Evolutionary conservation across 1,139 yeast genomes (phyloP), one percentile per base, ranked within the genome.

Genomic region (Suhomyces chickasaworum): DNA sequence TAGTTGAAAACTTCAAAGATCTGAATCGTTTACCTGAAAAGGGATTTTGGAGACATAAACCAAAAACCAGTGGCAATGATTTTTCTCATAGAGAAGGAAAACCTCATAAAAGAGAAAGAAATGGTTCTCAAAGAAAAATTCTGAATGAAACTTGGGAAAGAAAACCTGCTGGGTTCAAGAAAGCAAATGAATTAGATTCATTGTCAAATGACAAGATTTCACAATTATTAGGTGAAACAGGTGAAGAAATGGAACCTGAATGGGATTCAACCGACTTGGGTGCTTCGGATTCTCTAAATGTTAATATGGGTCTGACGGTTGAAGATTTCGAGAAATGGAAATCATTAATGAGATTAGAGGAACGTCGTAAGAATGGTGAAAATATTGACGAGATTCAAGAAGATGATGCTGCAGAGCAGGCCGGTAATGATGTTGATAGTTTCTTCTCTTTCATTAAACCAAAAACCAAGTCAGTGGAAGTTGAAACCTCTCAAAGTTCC

Each of bases 281-380:
- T n/a, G 37, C 33, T 15, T 36, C 39, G 12, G 46, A 47, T 7
- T 39, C 49, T 4, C 31, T 46, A 25, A 71, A 46, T 65, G 76
- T 64, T 39, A 69, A 68, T 45, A 75, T 77, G 69, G 83, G 83
- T 15, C 81, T 78, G 50, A 77, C 87, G 2, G 84, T 82, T 17
- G 83, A 81, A 45, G 93, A 85, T 56, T 86, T 86, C 58, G 90
- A 84, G 60, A 73, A 75, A 53, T 84, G 90, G 89, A 84, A 83
- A 63, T 71, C 77, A 41, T 75, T 75, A 57, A 80, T 82, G 83
- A 78, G 77, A 53, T 69, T 69, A 43, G 79, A 81, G 58, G 86
- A 83, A 44, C 74, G 76, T 39, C 75, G 70, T 49, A 75, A 75
- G 54, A 74, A 75, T 44, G 84, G 83, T 15, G 80, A 73, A 45